Conservation (phyloP, 495 filamentous ascomycete genomes). For the Tuber microsphaerosporum region DNA sequence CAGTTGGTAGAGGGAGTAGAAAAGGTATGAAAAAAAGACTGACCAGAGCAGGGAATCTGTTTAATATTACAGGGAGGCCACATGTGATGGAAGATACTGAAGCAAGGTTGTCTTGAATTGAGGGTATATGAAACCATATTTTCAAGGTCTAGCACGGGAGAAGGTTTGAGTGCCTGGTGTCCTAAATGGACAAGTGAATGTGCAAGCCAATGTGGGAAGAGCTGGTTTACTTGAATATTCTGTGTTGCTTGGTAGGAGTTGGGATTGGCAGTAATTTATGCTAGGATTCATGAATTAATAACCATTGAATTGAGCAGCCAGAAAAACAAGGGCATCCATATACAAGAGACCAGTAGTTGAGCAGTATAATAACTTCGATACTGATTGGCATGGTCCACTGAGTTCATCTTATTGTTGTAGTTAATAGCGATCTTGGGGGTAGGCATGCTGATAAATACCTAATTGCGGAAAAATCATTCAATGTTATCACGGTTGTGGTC, state of each 20-base stretch:
- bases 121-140: no score
- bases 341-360: constrained; percentile 17
- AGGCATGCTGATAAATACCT: background rate
- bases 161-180: background rate
- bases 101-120: no score
- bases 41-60: no score
- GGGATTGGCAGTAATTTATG: background rate
- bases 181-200: background rate
- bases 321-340: constrained; percentile 32
- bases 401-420: constrained; percentile 22
- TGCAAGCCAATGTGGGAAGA: background rate
- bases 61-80: no score
- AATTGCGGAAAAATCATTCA: background rate
- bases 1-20: no score
- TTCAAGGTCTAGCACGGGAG: no score
- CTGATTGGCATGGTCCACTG: constrained; percentile 38
- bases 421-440: background rate
- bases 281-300: constrained; percentile 11
- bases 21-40: no score
- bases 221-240: no score
- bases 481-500: background rate
- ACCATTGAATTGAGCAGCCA: constrained; percentile 35
- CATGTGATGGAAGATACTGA: no score
- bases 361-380: constrained; percentile 26
- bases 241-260: background rate